Evolutionary conservation across 2,329 filamentous ascomycete genomes (phyloP), one percentile per base, ranked within the genome.

Genomic region (Alternaria panax): DNA sequence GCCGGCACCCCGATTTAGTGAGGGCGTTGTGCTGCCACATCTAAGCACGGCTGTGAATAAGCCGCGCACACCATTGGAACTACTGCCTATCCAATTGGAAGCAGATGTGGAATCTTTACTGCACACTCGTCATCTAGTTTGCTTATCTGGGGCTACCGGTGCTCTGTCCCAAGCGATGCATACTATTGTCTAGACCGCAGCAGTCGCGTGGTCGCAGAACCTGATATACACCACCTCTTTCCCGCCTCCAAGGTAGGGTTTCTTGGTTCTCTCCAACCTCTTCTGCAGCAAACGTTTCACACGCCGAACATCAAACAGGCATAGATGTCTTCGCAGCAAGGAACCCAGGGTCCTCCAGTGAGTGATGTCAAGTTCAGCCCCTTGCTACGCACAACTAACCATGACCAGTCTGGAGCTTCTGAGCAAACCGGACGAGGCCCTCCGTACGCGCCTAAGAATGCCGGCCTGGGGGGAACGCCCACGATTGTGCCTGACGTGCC

Each of bases 401-500:
- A 66, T 47, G 50, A 27, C 24, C 59, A 69, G 63, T 52, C 53
- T 27, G 36, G 38, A 25, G 51, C 28, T 25, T 32, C 57, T 25
- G 24, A 50, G 14, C 56, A 48, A 42, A 51, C 20, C 14, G 28
- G 30, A n/a, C 28, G 48, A 51, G 59, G 62, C n/a, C 68, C 73
- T 59, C 75, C 75, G 47, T 77, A 75, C 65, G 53, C 74, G 25
- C 74, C 74, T 22, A 48, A 42, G 32, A 64, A 68, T 50, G 61
- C 63, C 6, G 66, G 67, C n/a, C 54, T 76, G 34, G 75, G 75
- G 25, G 74, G 74, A 22, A 54, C 57, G 14, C 75, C 75, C n/a
- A 59, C 53, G 27, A 55, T 68, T 3, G 52, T 74, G 54, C 74
- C 74, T 43, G 81, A 83, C 66, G 70, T 83, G 11, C 79, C 81